A percentile compares a stretch with the other conserved stretches of the same genome.
Evolutionary conservation across 208 protist species (phyloP).

Genomic region (Wallacemonas sp.): DNA sequence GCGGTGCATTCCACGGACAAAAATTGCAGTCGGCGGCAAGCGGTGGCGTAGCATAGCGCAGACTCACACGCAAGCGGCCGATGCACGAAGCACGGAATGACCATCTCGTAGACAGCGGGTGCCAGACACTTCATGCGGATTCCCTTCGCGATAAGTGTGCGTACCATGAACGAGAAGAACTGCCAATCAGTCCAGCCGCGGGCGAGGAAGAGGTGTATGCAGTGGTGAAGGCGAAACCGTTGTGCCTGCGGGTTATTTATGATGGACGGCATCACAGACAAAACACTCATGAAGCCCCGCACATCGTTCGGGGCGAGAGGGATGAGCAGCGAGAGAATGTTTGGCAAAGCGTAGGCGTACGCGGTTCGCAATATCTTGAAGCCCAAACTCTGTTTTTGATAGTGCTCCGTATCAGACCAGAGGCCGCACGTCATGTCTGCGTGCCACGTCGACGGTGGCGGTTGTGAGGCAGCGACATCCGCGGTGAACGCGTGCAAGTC

Average conservation of each 20-base stretch:
- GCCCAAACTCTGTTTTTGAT: not conserved
- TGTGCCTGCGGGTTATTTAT: not conserved
- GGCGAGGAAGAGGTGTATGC: constrained; percentile 3
- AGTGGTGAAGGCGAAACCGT: not conserved
- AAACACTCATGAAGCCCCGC: not conserved
- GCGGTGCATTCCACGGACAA: no score
- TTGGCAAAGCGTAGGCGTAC: constrained; percentile 3
- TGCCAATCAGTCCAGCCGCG: constrained; percentile 4
- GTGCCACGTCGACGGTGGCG: not conserved
- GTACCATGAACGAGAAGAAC: constrained; percentile 7
- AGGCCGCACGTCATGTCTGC: not conserved
- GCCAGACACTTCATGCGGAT: constrained; percentile 2
- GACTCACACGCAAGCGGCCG: not conserved
- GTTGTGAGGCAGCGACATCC: not conserved
- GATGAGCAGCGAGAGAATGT: constrained; percentile 1
- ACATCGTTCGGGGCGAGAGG: not conserved
- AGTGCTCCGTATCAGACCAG: not conserved
- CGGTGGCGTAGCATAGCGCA: not conserved
- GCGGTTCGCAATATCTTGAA: not conserved
- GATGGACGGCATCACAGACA: not conserved
- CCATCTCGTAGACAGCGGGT: not conserved
- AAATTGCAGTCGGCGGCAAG: not conserved
- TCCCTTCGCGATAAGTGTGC: not conserved
- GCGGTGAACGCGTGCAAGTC: not conserved
- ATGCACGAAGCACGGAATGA: not conserved